Evolutionary conservation across 768 basidiomycete genomes (phyloP), one percentile per base, ranked within the genome.

Genomic region (Rhodosporidiobolus odoratus): DNA sequence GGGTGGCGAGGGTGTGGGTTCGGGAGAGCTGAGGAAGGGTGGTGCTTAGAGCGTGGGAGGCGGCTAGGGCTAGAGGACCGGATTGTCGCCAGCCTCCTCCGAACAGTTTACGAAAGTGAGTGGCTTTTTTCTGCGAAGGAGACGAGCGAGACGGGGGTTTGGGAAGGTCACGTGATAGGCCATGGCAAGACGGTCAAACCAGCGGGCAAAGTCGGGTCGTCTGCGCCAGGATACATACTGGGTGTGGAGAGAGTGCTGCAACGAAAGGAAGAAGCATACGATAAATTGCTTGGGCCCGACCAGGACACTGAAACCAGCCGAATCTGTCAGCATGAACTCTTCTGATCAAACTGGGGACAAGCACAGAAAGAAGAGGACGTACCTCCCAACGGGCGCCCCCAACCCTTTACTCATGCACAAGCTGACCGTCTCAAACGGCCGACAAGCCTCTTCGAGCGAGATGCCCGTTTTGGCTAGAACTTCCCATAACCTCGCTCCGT

Each of bases 321-420:
- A n/a, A 50, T 13, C 12, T 1, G 13, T 6, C 48, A 25, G 12
- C 48, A 9, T 23, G 15, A 25, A 25, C 48, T 50, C 48, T 13
- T 50, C 48, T 15, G 52, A 4, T 32, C 52, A 4, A 12, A 19
- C 48, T 30, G 4, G 27, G 25, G 57, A 10, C 54, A 32, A 23
- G 25, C 13, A 34, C 13, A 34, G 32, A 56, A 35, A 32, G 30
- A 12, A n/a, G 27, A 53, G 9, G 32, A 79, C 82, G 68, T 71
- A 92, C 79, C 78, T 79, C 27, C 82, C 82, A 69, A 83, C 80
- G 0, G 82, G 82, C 23, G 82, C 82, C 13, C 94, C 94, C 54
- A 98, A 83, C 43, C 94, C 95, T 81, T 98, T 99, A 82, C 91
- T 93, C 80, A 99, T 86, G 83, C 95, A 98, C 25, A 95, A 78